Percentiles rank a stretch among this genome's conserved stretches.
Conservation (phyloP, 2,329 filamentous ascomycete species). For the Cercospora zeina region DNA sequence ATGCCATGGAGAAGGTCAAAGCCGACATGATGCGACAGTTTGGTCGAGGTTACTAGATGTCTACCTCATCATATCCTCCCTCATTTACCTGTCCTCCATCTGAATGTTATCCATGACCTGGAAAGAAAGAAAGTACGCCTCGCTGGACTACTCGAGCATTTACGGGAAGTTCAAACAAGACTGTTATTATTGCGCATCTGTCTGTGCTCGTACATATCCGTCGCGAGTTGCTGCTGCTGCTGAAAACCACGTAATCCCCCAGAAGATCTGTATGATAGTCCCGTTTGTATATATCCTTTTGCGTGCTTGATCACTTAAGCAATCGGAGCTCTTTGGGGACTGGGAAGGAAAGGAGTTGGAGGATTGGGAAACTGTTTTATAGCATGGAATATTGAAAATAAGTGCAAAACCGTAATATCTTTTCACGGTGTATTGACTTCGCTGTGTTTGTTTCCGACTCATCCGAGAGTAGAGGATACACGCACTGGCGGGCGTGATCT, state of each 20-base stretch:
- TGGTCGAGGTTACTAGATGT: conserved; percentile 8
- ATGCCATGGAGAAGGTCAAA: conserved; percentile 32
- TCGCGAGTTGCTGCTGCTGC: background rate
- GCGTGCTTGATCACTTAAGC: background rate
- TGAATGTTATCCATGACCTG: background rate
- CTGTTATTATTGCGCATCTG: conserved; percentile 7
- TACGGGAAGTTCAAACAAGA: background rate
- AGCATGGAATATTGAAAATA: background rate
- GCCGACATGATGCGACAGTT: conserved; percentile 31
- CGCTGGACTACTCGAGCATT: conserved; percentile 13
- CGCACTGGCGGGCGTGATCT: too few relatives aligned
- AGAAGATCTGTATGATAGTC: conserved; percentile 13
- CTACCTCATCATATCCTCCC: background rate
- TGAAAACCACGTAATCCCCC: too few relatives aligned
- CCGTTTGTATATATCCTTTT: conserved; percentile 8
- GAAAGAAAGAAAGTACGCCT: background rate
- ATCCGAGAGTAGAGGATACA: too few relatives aligned
- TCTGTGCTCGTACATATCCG: background rate
- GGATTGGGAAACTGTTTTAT: background rate
- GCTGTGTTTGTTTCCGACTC: too few relatives aligned
- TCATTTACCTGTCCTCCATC: too few relatives aligned
- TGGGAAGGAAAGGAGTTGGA: background rate
- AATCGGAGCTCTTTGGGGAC: background rate
- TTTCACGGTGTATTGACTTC: too few relatives aligned
- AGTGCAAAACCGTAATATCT: too few relatives aligned